Conservation (phyloP, 108 stramenopile genomes). For the Skeletonema costatum region DNA sequence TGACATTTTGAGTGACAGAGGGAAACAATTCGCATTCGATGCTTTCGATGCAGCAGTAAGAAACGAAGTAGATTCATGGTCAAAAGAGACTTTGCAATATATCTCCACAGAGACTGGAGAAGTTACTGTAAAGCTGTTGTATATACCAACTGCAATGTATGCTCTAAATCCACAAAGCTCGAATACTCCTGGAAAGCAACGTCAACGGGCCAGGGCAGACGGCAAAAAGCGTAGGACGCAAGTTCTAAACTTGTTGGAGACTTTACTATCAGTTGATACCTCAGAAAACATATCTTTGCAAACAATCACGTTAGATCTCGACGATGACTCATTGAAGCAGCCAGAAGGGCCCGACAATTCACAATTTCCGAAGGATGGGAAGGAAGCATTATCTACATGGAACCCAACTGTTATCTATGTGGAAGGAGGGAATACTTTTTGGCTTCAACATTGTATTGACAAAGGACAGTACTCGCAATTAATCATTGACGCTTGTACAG, state of each 20-base stretch:
- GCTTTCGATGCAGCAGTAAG: not conserved
- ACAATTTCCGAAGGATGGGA: constrained; percentile 47
- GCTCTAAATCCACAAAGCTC: constrained; percentile 64
- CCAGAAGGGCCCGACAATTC: constrained; percentile 50
- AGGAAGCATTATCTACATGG: constrained; percentile 65
- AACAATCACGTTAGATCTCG: constrained; percentile 70
- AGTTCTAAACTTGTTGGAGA: constrained; percentile 52
- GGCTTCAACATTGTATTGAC: constrained; percentile 87
- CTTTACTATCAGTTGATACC: constrained; percentile 16
- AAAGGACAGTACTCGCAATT: constrained; percentile 43
- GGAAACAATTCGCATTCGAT: constrained; percentile 2
- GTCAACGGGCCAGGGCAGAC: constrained; percentile 85
- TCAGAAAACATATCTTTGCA: not conserved
- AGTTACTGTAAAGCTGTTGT: constrained; percentile 61
- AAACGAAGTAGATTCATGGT: constrained; percentile 21
- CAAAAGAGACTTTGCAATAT: constrained; percentile 14
- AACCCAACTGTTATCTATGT: constrained; percentile 81
- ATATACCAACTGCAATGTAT: constrained; percentile 92
- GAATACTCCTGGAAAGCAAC: constrained; percentile 84
- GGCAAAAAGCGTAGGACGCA: constrained; percentile 72
- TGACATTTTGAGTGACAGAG: constrained; percentile 29
- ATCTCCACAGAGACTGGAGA: not conserved
- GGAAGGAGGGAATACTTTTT: constrained; percentile 92
- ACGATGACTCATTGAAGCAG: constrained; percentile 81
- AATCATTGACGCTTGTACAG: constrained; percentile 47